Conservation (phyloP, 1,284 basidiomycete genomes). For the Ustilago trichophora region DNA sequence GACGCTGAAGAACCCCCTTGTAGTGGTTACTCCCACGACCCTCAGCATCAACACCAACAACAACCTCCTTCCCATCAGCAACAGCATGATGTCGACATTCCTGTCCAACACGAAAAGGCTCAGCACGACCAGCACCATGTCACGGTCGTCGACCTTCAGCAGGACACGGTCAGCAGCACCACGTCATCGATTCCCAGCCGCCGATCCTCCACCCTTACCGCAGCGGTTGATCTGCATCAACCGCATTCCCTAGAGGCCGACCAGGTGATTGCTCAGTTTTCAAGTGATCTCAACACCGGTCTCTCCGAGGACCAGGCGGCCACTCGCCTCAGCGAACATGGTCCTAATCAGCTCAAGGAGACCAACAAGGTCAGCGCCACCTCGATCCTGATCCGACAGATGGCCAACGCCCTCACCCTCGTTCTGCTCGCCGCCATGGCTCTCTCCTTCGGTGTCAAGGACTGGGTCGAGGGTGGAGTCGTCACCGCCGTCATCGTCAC, state of each 20-base stretch:
- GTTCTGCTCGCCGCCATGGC: slow-evolving; percentile 72
- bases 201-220: slow-evolving; percentile 50
- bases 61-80: slow-evolving; percentile 15
- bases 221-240: slow-evolving; percentile 55
- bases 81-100: slow-evolving; percentile 1
- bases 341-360: slow-evolving; percentile 55
- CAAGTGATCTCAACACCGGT: slow-evolving; percentile 43
- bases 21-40: slow-evolving; percentile 53
- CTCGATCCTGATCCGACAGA: slow-evolving; percentile 58
- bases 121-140: slow-evolving; percentile 28
- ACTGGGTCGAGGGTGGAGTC: slow-evolving; percentile 75
- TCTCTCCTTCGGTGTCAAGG: slow-evolving; percentile 71
- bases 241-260: slow-evolving; percentile 55
- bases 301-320: slow-evolving; percentile 43
- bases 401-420: slow-evolving; percentile 59
- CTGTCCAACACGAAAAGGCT: slow-evolving; percentile 16
- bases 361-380: slow-evolving; percentile 49
- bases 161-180: slow-evolving; percentile 15
- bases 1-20: slow-evolving; percentile 54
- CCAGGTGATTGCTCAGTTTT: slow-evolving; percentile 38
- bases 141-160: slow-evolving; percentile 35
- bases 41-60: slow-evolving; percentile 20
- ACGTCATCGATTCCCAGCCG: slow-evolving; percentile 26
- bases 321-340: slow-evolving; percentile 32
- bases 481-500: slow-evolving; percentile 71